A percentile compares a stretch with the other conserved stretches of the same genome.
phyloP scores from a whole-genome alignment of 441 rosid species.

The Erodium chrysanthum region DNA sequence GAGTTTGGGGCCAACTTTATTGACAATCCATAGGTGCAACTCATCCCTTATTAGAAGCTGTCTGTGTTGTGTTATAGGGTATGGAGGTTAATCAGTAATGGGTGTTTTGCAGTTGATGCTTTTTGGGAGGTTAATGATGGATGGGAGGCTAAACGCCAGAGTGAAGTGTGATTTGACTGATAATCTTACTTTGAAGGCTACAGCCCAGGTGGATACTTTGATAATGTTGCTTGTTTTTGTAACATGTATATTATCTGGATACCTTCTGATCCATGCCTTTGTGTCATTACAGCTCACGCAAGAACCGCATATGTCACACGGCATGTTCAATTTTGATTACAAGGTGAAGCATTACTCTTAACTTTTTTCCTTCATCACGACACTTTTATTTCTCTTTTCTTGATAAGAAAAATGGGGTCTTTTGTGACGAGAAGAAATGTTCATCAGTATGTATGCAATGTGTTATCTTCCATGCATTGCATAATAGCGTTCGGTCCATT shows the following conservation, averaged over 20 bases:
- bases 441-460: neutral
- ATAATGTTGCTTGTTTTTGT: neutral
- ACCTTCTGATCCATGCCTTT: slow-evolving; percentile 4
- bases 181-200: slow-evolving; percentile 58
- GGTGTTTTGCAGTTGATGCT: slow-evolving; percentile 56
- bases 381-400: neutral
- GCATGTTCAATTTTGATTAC: slow-evolving; percentile 80
- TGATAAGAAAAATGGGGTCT: neutral
- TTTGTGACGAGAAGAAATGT: neutral
- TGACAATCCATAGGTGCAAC: slow-evolving; percentile 50
- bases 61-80: neutral
- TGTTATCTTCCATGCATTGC: neutral
- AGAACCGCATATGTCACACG: slow-evolving; percentile 83
- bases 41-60: slow-evolving; percentile 1
- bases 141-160: slow-evolving; percentile 86
- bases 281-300: slow-evolving; percentile 50
- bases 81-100: slow-evolving; percentile 9
- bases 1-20: slow-evolving; percentile 84
- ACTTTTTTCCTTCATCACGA: neutral
- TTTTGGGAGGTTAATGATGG: slow-evolving; percentile 76
- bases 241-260: neutral
- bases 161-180: slow-evolving; percentile 78
- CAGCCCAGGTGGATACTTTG: slow-evolving; percentile 47
- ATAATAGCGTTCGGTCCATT: neutral
- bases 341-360: slow-evolving; percentile 36